These are phyloP conservation scores for Austroboletus niveus DNA, from an alignment of 1,284 basidiomycete genomes.

Conservation along the genomic window DNA sequence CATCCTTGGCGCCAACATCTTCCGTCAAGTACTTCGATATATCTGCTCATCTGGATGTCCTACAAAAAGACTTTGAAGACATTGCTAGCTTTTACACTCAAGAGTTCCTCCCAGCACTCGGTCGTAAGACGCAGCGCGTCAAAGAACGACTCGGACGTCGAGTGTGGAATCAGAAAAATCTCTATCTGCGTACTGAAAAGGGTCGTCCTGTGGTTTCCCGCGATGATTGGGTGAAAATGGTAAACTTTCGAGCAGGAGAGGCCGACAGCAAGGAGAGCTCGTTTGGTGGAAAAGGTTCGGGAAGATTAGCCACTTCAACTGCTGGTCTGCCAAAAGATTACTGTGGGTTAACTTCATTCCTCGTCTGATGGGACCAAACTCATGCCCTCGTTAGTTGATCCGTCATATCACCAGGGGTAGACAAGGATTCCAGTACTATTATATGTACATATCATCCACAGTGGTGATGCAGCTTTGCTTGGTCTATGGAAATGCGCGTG, in stretches of 20 bases:
- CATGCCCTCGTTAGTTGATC: conserved; percentile 22
- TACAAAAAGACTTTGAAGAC: conserved; percentile 51
- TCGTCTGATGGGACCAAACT: background rate
- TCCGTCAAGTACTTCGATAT: conserved; percentile 49
- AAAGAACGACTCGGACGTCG: conserved; percentile 71
- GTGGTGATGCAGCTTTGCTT: background rate
- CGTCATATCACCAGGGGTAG: conserved; percentile 17
- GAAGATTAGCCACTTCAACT: background rate
- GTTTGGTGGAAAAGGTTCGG: background rate
- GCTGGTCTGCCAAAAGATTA: conserved; percentile 17
- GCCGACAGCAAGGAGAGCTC: background rate
- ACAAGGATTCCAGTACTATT: background rate
- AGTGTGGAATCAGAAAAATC: conserved; percentile 57
- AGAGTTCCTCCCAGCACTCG: conserved; percentile 43
- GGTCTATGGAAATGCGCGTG: background rate
- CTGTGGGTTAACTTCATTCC: conserved; percentile 20
- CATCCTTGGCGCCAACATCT: conserved; percentile 5
- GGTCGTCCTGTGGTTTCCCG: conserved; percentile 33
- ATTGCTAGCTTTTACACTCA: conserved; percentile 43
- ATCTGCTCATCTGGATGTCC: conserved; percentile 51
- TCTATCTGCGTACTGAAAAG: conserved; percentile 46
- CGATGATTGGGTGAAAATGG: conserved; percentile 38
- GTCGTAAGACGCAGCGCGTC: conserved; percentile 52
- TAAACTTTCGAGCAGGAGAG: conserved; percentile 29
- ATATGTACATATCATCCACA: background rate